Evolutionary conservation across 2,329 filamentous ascomycete species (phyloP).

Genomic region (Tolypocladium tundrense): DNA sequence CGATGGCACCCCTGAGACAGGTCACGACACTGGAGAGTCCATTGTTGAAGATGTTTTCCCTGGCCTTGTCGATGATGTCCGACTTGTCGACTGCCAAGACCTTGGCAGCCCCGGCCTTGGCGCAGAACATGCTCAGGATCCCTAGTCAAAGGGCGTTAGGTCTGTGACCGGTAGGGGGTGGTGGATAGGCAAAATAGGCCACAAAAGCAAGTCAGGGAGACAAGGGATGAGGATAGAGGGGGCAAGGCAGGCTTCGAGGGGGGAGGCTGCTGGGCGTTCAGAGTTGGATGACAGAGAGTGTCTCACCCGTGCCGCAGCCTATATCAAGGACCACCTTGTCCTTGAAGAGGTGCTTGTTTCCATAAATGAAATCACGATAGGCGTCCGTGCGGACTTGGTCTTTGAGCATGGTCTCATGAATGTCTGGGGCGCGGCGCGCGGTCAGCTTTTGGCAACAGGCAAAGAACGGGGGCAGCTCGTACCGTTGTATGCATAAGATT

Average conservation of each 20-base stretch:
- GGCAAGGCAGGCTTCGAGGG: neutral
- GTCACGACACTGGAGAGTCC: conserved; percentile 64
- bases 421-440: conserved; percentile 40
- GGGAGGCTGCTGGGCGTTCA: neutral
- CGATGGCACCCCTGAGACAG: conserved; percentile 74
- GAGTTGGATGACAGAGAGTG: neutral
- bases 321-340: conserved; percentile 86
- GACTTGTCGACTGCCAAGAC: conserved; percentile 92
- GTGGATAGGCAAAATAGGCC: too few relatives aligned
- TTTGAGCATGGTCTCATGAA: conserved; percentile 94
- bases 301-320: conserved; percentile 62
- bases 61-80: conserved; percentile 77
- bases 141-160: conserved; percentile 29
- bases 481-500: conserved; percentile 56
- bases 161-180: neutral
- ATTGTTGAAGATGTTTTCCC: conserved; percentile 76
- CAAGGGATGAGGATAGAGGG: neutral
- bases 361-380: conserved; percentile 92
- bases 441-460: neutral
- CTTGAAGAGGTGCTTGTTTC: conserved; percentile 77
- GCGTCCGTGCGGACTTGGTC: conserved; percentile 80
- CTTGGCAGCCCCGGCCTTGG: conserved; percentile 73
- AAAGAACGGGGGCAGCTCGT: conserved; percentile 11
- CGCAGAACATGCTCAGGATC: conserved; percentile 91
- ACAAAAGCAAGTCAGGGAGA: neutral